Evolutionary conservation across 2,329 filamentous ascomycete species (phyloP), one percentile per base, ranked within the genome.

Genomic region (Alternaria gaisen): DNA sequence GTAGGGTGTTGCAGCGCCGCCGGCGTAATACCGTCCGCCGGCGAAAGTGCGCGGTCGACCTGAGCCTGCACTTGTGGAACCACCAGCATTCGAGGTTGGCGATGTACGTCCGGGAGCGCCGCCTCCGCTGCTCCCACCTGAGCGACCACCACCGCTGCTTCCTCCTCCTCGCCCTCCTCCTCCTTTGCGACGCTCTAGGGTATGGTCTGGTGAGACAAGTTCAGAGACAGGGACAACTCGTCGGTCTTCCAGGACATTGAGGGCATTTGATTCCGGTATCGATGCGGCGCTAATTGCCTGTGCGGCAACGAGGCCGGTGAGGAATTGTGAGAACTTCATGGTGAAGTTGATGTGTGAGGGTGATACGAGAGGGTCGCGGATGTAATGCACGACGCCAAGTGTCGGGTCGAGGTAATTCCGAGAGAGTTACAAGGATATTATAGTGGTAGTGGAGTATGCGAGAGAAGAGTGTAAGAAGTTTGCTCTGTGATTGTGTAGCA

Each of bases 1-100:
- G 78, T 91, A 94, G 2, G 91, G 90, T 0, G 75, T 72, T 3
- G 80, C 61, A 0, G 88, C 84, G 24, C 77, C 77, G 50, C 91
- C 91, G 38, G 86, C 85, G 72, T 93, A 93, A 76, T 85, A 91
- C 53, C 74, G 70, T 8, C 89, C 88, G 38, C 88, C 87, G 44
- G 87, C 89, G 70, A 85, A 92, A 1, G 72, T 62, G 4, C 87
- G 87, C 16, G 60, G 7, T 80, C 69, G 1, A 84, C 90, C 89
- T 53, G 84, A 86, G 60, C 90, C 89, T 7, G 82, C 78, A 5
- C 78, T 82, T 4, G 89, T 89, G 9, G 70, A 38, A 30, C 80
- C 79, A 44, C 80, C 80, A 5, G 65, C 41, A 16, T 72, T 75
- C 18, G 78, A 79, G 38, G 63, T 69, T 11, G 63, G 8, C 12